Percentiles rank a stretch among this genome's conserved stretches.
Evolutionary conservation across 2,329 filamentous ascomycete genomes (phyloP).

Genomic region (Talaromyces sp.): DNA sequence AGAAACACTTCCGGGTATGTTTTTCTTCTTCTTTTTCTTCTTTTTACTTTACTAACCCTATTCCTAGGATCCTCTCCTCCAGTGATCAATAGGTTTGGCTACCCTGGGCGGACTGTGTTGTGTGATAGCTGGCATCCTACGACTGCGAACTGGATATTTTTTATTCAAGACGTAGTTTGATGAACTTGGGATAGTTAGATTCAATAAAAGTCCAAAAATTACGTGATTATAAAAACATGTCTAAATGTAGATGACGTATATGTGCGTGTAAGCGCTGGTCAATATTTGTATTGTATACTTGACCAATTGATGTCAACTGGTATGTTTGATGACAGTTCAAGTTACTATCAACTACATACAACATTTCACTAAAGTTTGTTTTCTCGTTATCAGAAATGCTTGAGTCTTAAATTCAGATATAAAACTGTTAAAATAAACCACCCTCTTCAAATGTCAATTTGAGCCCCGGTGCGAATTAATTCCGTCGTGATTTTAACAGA

Average conservation of each 20-base stretch:
- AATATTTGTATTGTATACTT: no score
- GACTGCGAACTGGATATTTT: neutral
- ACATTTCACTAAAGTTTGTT: no score
- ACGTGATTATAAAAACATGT: neutral
- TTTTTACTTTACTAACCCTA: slow-evolving; percentile 15
- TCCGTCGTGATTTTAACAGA: neutral
- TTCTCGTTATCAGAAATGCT: neutral
- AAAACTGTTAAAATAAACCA: neutral
- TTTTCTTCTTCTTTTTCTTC: neutral
- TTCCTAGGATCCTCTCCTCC: slow-evolving; percentile 47
- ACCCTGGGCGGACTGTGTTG: neutral
- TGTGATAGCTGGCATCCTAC: neutral
- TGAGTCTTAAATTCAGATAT: neutral
- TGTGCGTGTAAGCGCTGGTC: no score
- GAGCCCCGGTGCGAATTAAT: neutral
- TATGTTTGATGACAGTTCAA: no score
- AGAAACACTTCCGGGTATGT: slow-evolving; percentile 66
- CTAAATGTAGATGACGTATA: no score
- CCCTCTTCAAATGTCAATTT: neutral
- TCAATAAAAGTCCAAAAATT: neutral
- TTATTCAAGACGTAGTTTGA: neutral
- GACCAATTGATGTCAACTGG: no score
- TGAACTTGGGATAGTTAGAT: neutral
- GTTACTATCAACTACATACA: no score
- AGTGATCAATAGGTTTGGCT: slow-evolving; percentile 29